A percentile compares a stretch with the other conserved stretches of the same genome.
Evolutionary conservation across 495 filamentous ascomycete species (phyloP).

Genomic region (Neurospora discreta): DNA sequence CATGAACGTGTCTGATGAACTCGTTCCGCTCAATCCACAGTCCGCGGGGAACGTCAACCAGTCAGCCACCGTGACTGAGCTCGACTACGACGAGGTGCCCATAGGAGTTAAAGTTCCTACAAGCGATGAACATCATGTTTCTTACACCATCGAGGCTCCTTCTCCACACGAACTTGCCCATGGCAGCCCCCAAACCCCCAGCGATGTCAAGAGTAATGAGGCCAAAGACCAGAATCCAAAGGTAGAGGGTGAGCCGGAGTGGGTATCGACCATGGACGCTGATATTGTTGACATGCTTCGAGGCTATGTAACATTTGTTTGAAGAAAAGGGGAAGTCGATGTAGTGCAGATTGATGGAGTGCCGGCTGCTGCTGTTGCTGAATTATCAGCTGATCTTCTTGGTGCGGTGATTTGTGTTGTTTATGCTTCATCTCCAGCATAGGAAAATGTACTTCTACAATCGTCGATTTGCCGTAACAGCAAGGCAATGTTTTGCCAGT

Average conservation of each 20-base stretch:
- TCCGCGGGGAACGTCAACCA: not conserved
- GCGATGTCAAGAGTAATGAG: not conserved
- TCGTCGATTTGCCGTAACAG: not conserved
- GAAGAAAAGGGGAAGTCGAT: not conserved
- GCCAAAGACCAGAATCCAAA: not conserved
- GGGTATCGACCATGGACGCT: conserved; percentile 37
- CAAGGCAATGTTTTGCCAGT: not conserved
- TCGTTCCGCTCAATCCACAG: not conserved
- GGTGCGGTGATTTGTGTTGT: not conserved
- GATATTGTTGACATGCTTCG: conserved; percentile 37
- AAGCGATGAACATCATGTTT: not conserved
- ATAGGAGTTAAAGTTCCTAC: conserved; percentile 2
- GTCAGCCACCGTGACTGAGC: not conserved
- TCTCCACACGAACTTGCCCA: conserved; percentile 4
- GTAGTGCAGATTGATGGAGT: not conserved
- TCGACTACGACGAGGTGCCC: not conserved
- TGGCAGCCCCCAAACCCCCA: not conserved
- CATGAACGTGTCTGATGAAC: not conserved
- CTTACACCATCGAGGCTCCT: not conserved
- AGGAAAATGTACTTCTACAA: not conserved
- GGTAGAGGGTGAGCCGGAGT: conserved; percentile 25
- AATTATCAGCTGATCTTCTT: not conserved
- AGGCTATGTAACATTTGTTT: conserved; percentile 39
- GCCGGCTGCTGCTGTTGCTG: not conserved
- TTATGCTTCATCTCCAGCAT: not conserved